Conservation (phyloP, 2,329 filamentous ascomycete genomes). For the Colletotrichum orchidophilum region DNA sequence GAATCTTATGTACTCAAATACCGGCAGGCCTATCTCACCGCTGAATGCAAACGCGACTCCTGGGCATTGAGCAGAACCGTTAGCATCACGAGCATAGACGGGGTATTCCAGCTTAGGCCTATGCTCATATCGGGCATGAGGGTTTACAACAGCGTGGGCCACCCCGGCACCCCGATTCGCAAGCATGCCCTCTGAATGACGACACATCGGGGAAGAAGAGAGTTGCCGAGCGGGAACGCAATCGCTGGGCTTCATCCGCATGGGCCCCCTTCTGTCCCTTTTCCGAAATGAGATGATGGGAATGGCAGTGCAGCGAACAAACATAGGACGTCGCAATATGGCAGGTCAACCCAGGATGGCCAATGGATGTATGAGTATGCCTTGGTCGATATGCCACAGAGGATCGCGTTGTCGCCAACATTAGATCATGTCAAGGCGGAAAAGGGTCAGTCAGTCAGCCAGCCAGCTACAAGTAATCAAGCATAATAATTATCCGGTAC, state of each 20-base stretch:
- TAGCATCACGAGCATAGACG: neutral
- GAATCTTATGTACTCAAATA: no score
- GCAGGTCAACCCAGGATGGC: neutral
- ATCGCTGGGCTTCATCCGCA: neutral
- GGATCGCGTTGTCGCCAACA: neutral
- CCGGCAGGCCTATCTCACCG: no score
- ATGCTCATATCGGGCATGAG: neutral
- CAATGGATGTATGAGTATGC: neutral
- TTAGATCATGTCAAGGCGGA: slow-evolving; percentile 14
- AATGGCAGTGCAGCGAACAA: neutral
- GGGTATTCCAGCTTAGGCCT: neutral
- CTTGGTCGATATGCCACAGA: neutral
- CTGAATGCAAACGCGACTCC: neutral
- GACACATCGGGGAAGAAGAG: neutral
- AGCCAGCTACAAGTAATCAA: neutral
- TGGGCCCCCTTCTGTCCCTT: neutral
- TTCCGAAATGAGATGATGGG: neutral
- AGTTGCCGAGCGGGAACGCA: neutral
- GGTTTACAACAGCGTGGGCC: neutral
- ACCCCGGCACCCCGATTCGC: neutral
- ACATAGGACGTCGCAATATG: neutral
- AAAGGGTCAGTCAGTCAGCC: neutral
- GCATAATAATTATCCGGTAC: neutral
- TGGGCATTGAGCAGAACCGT: neutral
- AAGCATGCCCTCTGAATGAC: neutral